Conservation (phyloP, 768 basidiomycete genomes). For the Boletus vinaceobasis region DNA sequence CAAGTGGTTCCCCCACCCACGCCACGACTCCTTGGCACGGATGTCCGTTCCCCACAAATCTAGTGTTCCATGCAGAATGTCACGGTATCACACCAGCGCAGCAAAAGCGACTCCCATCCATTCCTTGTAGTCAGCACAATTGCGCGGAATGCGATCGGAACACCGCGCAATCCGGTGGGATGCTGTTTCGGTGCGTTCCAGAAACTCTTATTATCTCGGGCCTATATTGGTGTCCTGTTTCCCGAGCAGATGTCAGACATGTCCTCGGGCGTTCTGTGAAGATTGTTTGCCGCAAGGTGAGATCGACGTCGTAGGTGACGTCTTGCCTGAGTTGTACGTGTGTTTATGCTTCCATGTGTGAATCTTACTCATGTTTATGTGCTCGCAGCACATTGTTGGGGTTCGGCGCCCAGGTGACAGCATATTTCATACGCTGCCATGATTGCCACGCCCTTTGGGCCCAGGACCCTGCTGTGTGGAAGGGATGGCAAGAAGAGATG, state of each 20-base stretch:
- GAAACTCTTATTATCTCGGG: background rate
- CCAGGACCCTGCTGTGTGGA: conserved; percentile 35
- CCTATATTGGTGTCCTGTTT: background rate
- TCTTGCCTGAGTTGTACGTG: conserved; percentile 56
- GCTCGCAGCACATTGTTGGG: conserved; percentile 38
- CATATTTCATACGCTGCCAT: conserved; percentile 51
- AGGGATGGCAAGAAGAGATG: conserved; percentile 45
- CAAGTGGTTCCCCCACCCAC: background rate
- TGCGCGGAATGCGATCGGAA: conserved; percentile 44
- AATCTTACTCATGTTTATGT: conserved; percentile 10
- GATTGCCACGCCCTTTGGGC: conserved; percentile 42
- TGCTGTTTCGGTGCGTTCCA: conserved; percentile 50
- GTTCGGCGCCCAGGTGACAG: conserved; percentile 34
- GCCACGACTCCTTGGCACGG: background rate
- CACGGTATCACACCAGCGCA: conserved; percentile 37
- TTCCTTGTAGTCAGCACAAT: conserved; percentile 48
- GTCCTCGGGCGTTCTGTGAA: conserved; percentile 57
- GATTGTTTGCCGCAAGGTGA: conserved; percentile 54
- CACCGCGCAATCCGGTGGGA: conserved; percentile 49
- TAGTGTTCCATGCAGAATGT: conserved; percentile 56
- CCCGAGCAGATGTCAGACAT: conserved; percentile 50
- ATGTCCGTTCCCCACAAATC: background rate
- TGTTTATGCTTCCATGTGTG: background rate
- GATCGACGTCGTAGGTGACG: conserved; percentile 50
- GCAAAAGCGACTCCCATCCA: conserved; percentile 21